Conservation (phyloP, 2,329 filamentous ascomycete genomes). For the Ophiocordyceps camponoti-leonardi region DNA sequence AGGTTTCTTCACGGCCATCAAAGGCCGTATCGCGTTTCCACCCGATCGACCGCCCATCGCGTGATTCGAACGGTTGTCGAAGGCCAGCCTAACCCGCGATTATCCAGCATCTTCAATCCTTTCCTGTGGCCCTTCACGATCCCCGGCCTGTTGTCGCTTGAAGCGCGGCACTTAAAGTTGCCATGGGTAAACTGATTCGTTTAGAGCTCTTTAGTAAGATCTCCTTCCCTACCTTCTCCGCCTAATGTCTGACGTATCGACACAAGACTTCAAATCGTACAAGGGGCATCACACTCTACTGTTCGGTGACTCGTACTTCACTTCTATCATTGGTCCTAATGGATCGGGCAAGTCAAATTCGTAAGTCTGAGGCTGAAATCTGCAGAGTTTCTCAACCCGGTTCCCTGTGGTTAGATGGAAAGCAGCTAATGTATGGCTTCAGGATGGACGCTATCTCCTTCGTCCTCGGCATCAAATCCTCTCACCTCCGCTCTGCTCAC, state of each 20-base stretch:
- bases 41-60: too few species aligned
- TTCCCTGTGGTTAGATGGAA: too few species aligned
- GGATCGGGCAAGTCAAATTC: constrained; percentile 98
- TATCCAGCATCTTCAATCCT: too few species aligned
- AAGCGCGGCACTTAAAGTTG: constrained; percentile 14
- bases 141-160: too few species aligned
- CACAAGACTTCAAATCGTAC: constrained; percentile 96
- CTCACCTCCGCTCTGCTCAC: constrained; percentile 87
- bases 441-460: constrained; percentile 99
- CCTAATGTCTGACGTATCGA: neutral
- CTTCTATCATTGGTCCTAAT: constrained; percentile 98
- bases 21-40: too few species aligned
- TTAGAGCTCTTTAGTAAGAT: constrained; percentile 80
- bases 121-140: too few species aligned
- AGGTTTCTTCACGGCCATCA: too few species aligned
- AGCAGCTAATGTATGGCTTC: neutral
- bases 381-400: too few species aligned
- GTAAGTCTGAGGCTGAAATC: constrained; percentile 22
- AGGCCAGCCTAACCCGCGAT: too few species aligned
- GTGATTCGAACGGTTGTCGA: too few species aligned
- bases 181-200: constrained; percentile 90
- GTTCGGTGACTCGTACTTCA: constrained; percentile 97
- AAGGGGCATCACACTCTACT: constrained; percentile 89
- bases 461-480: constrained; percentile 94
- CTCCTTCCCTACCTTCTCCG: neutral